Evolutionary conservation across 371 early-diverging fungal genomes (phyloP), one percentile per base, ranked within the genome.

Genomic region (Batrachochytrium dendrobatidis): DNA sequence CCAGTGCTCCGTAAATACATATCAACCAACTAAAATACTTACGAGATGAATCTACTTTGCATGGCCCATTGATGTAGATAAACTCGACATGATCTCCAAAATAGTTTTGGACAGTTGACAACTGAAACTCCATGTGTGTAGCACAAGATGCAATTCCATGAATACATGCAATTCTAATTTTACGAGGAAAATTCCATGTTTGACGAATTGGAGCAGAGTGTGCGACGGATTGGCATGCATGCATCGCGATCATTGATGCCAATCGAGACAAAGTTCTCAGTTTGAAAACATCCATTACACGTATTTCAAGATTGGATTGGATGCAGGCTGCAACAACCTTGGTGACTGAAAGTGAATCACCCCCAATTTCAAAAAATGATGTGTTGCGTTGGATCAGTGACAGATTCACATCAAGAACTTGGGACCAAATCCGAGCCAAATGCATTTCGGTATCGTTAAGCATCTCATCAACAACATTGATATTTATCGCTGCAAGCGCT

Each of bases 331-430:
- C n/a, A n/a, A 39, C 39, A 39, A 39, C 39, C 20, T 15, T 20
- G 39, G 20, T 39, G 15, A 60, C 59, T 10, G 34, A 35, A 30
- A 71, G 30, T 28, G 71, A 71, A 57, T 71, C 59, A 15, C 71
- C 71, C n/a, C 71, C 71, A 3, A 65, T 34, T n/a, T 55, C 65
- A 50, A 70, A 67, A 45, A 67, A 70, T 10, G 67, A 61, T 31
- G 44, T 20, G 7, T 46, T 62, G 25, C 28, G 45, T 1, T 45
- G 15, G 29, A 67, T 59, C 6, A 17, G 12, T 15, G n/a, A 30
- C 4, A 32, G 18, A 18, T 63, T 59, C 24, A 61, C 28, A 18
- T 45, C 34, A n/a, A 70, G 53, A 0, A 64, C 32, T 1, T 18
- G 30, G 5, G 62, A 28, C 65, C 67, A 56, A 44, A 58, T 53